Evolutionary conservation across 257 asterid species (phyloP).

Genomic region (Haberlea rhodopensis): DNA sequence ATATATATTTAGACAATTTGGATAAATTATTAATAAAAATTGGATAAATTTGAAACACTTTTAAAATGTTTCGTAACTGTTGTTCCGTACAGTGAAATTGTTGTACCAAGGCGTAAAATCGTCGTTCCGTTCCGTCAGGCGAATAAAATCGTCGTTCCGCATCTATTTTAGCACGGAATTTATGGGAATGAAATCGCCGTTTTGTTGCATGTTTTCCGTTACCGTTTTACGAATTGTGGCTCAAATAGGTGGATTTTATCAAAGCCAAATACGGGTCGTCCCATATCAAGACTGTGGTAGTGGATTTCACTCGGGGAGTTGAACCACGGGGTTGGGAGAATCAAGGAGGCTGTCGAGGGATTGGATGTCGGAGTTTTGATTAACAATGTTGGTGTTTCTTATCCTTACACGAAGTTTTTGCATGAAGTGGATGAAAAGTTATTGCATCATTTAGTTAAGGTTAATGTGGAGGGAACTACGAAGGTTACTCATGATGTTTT

Average conservation of each 20-base stretch:
- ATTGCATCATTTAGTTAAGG: slow-evolving; percentile 70
- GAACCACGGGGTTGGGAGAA: slow-evolving; percentile 64
- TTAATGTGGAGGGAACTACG: slow-evolving; percentile 83
- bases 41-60: too few species aligned
- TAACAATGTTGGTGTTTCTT: slow-evolving; percentile 81
- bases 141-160: too few species aligned
- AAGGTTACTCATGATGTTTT: slow-evolving; percentile 82
- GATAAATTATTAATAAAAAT: too few species aligned
- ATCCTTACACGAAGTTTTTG: slow-evolving; percentile 80
- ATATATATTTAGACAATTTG: too few species aligned
- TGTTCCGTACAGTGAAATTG: too few species aligned
- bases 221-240: too few species aligned
- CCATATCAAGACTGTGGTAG: slow-evolving; percentile 76
- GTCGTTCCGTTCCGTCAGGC: too few species aligned
- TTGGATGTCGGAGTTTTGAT: slow-evolving; percentile 78
- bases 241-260: slow-evolving; percentile 43
- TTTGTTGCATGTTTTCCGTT: too few species aligned
- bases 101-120: too few species aligned
- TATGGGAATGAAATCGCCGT: too few species aligned
- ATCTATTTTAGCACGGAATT: too few species aligned
- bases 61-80: too few species aligned
- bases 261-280: slow-evolving; percentile 51
- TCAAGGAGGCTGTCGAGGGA: slow-evolving; percentile 60
- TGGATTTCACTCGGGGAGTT: slow-evolving; percentile 85
- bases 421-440: slow-evolving; percentile 89